Evolutionary conservation across 352 stramenopile species (phyloP).

Genomic region (Phytophthora megakarya): DNA sequence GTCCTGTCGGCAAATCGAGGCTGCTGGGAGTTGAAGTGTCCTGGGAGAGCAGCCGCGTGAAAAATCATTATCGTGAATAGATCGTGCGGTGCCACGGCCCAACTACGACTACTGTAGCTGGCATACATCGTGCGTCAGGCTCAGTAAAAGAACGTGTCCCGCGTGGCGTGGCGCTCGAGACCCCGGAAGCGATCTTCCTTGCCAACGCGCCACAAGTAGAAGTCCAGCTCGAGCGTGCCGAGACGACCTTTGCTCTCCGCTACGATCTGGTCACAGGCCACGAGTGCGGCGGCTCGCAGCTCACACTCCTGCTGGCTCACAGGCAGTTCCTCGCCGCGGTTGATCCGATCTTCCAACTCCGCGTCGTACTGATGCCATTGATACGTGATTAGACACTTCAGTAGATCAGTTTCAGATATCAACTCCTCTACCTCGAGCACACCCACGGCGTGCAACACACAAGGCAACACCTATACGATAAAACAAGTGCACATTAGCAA

Average conservation of each 20-base stretch:
- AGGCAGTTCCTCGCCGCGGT: conserved; percentile 52
- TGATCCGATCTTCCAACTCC: conserved; percentile 55
- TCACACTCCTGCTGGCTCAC: conserved; percentile 61
- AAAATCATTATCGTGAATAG: conserved; percentile 25
- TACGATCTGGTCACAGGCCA: conserved; percentile 77
- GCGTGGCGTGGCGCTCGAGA: conserved; percentile 74
- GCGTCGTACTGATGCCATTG: conserved; percentile 49
- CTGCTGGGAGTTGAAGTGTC: conserved; percentile 24
- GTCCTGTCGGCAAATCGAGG: conserved; percentile 18
- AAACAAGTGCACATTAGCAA: conserved; percentile 7
- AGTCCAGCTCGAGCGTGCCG: conserved; percentile 53
- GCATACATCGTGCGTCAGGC: no score
- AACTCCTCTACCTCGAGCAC: conserved; percentile 61
- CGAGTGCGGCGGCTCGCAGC: conserved; percentile 62
- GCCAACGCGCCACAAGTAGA: conserved; percentile 77
- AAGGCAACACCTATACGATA: conserved; percentile 60
- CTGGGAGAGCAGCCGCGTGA: conserved; percentile 31
- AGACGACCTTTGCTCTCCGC: conserved; percentile 53
- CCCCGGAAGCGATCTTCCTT: conserved; percentile 74
- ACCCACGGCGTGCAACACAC: conserved; percentile 69
- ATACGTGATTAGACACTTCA: conserved; percentile 2
- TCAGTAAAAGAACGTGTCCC: conserved; percentile 77
- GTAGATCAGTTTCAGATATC: neutral
- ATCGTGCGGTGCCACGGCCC: conserved; percentile 6
- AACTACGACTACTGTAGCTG: neutral